Percentiles rank a stretch among this genome's conserved stretches.
phyloP scores from a whole-genome alignment of 768 basidiomycete genomes.

The Kwoniella heveanensis region DNA sequence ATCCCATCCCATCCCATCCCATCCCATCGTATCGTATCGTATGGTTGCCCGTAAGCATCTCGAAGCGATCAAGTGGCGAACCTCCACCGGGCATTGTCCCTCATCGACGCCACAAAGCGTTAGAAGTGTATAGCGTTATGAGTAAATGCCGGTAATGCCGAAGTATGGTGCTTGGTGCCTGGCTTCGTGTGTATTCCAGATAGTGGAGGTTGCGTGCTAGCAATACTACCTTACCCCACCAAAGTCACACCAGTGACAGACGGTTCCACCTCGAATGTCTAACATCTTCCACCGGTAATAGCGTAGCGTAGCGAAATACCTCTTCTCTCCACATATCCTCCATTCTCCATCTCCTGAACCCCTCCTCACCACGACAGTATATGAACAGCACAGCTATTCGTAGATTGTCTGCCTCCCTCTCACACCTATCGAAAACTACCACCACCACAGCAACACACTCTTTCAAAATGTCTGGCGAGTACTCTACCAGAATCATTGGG shows the following conservation, averaged over 20 bases:
- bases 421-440: conserved; percentile 12
- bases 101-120: conserved; percentile 2
- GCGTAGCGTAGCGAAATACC: too few species aligned
- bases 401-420: conserved; percentile 24
- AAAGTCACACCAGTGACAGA: neutral
- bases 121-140: neutral
- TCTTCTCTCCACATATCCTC: conserved; percentile 5
- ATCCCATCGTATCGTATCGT: too few species aligned
- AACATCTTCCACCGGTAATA: neutral
- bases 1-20: too few species aligned
- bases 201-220: conserved; percentile 21
- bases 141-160: conserved; percentile 9
- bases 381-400: conserved; percentile 37
- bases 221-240: neutral
- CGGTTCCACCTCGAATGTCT: neutral
- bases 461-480: conserved; percentile 32
- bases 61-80: conserved; percentile 21
- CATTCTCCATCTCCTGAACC: neutral
- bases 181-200: conserved; percentile 14
- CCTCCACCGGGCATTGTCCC: conserved; percentile 12
- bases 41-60: too few species aligned
- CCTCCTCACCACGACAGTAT: conserved; percentile 16
- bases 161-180: neutral
- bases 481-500: conserved; percentile 45
- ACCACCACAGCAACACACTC: neutral